Percentiles rank a stretch among this genome's conserved stretches.
These are phyloP conservation scores for Diutina pseudorugosa DNA, from an alignment of 1,139 yeast genomes.

Conservation along the genomic window DNA sequence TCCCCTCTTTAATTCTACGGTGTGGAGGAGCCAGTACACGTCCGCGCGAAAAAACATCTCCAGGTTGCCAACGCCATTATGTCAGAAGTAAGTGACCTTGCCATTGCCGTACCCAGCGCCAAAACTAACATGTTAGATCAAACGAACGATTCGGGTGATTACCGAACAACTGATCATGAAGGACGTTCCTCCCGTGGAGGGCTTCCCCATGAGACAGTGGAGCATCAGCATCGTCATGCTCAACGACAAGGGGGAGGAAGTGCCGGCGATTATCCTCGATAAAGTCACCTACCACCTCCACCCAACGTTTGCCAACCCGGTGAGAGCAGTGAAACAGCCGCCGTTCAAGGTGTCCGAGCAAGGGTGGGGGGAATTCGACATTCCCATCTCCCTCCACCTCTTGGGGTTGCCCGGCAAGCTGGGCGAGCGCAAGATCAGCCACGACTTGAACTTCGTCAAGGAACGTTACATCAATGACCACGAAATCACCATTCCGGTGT, in stretches of 20 bases:
- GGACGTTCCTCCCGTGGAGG: constrained; percentile 68
- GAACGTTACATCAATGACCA: constrained; percentile 74
- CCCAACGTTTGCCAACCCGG: constrained; percentile 89
- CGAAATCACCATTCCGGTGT: constrained; percentile 50
- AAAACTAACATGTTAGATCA: constrained; percentile 29
- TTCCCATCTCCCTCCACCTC: constrained; percentile 66
- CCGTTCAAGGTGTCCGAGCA: constrained; percentile 90
- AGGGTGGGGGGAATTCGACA: constrained; percentile 98
- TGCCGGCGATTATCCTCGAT: constrained; percentile 83
- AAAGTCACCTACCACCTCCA: constrained; percentile 88
- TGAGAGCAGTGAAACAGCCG: constrained; percentile 63
- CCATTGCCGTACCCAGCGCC: neutral
- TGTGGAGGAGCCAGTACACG: neutral
- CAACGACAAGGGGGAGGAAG: constrained; percentile 69
- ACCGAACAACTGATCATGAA: constrained; percentile 77
- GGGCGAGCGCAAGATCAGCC: constrained; percentile 78
- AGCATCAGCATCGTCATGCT: constrained; percentile 62
- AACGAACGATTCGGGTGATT: constrained; percentile 80
- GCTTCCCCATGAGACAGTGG: constrained; percentile 97
- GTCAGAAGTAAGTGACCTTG: neutral
- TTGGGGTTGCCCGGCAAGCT: constrained; percentile 58
- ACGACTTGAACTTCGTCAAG: constrained; percentile 78
- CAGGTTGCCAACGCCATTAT: neutral
- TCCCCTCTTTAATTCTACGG: neutral
- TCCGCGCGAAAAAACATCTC: neutral